phyloP scores from a whole-genome alignment of 768 basidiomycete species.

The Filobasidium wieringae region DNA sequence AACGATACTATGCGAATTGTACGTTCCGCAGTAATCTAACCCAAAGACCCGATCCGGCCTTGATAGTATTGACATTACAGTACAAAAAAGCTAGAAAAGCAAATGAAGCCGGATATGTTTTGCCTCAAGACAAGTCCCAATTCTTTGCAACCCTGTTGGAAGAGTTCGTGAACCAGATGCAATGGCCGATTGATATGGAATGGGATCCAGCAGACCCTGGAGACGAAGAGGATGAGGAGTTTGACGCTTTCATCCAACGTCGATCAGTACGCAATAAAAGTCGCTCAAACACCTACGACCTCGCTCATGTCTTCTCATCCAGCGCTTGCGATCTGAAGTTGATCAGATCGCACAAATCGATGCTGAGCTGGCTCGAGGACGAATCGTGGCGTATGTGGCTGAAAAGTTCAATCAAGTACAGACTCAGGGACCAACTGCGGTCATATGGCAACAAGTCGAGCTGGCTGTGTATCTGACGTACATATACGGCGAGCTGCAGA shows the following conservation, averaged over 20 bases:
- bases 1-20: slow-evolving; percentile 63
- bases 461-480: slow-evolving; percentile 85
- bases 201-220: slow-evolving; percentile 43
- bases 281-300: neutral
- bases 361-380: slow-evolving; percentile 66
- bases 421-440: slow-evolving; percentile 44
- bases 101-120: slow-evolving; percentile 52
- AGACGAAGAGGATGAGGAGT: slow-evolving; percentile 61
- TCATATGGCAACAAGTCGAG: slow-evolving; percentile 89
- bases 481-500: slow-evolving; percentile 73
- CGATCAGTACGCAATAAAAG: slow-evolving; percentile 43
- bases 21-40: slow-evolving; percentile 33
- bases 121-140: slow-evolving; percentile 51
- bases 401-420: slow-evolving; percentile 62
- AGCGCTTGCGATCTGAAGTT: slow-evolving; percentile 77
- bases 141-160: slow-evolving; percentile 69
- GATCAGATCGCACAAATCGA: slow-evolving; percentile 80
- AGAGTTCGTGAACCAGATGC: slow-evolving; percentile 74
- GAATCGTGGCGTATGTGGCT: slow-evolving; percentile 60
- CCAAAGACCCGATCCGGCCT: neutral
- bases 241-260: slow-evolving; percentile 66
- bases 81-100: slow-evolving; percentile 54
- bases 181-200: slow-evolving; percentile 56
- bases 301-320: neutral
- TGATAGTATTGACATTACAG: slow-evolving; percentile 40